Evolutionary conservation across 2,329 filamentous ascomycete genomes (phyloP).

Genomic region (Neonectria neomacrospora): DNA sequence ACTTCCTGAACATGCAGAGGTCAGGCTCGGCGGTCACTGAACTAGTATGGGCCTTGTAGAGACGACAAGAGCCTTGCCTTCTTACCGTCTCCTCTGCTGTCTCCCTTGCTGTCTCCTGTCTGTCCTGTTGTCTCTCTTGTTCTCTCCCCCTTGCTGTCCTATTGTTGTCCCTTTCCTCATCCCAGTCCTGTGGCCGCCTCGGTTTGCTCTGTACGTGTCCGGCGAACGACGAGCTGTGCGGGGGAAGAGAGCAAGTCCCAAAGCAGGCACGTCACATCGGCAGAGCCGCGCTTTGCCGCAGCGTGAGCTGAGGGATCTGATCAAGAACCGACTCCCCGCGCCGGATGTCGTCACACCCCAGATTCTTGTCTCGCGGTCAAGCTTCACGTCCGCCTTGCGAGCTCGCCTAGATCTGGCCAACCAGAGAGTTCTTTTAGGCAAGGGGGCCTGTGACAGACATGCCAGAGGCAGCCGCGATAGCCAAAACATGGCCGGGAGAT

Average conservation of each 20-base stretch:
- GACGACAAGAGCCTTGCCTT: not conserved
- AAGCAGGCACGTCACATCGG: slow-evolving; percentile 28
- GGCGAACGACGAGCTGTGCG: too few species aligned
- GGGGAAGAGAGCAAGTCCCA: not conserved
- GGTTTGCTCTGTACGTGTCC: too few species aligned
- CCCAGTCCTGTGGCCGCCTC: too few species aligned
- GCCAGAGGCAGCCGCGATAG: not conserved
- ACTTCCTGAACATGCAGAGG: not conserved
- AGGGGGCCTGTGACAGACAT: not conserved
- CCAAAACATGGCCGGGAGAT: not conserved
- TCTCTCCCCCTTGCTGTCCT: too few species aligned
- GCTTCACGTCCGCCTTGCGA: slow-evolving; percentile 22
- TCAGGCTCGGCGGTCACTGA: too few species aligned
- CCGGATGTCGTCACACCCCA: slow-evolving; percentile 35
- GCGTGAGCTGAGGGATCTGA: not conserved
- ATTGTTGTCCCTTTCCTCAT: too few species aligned
- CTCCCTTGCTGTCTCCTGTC: not conserved
- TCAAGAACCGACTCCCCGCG: slow-evolving; percentile 8
- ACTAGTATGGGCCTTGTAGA: not conserved
- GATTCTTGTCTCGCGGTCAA: slow-evolving; percentile 9
- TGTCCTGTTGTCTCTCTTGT: not conserved
- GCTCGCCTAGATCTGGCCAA: slow-evolving; percentile 39
- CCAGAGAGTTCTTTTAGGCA: slow-evolving; percentile 19
- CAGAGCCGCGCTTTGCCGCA: slow-evolving; percentile 31
- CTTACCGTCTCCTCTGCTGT: not conserved